Evolutionary conservation across 106 monocot species (phyloP), one percentile per base, ranked within the genome.

Genomic region (Iris macrosiphon): DNA sequence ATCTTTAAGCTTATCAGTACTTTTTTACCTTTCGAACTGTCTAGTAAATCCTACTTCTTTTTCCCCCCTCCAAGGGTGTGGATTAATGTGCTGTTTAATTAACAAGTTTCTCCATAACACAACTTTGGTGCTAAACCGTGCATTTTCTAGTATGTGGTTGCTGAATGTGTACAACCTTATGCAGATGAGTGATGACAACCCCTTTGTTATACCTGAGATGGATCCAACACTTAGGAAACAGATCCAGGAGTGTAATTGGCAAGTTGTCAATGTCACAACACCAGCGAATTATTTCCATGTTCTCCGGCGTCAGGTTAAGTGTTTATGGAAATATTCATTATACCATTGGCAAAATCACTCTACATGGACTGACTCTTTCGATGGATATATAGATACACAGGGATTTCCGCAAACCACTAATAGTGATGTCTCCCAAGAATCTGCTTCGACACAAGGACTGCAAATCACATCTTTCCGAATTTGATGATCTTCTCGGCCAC

Each of bases 231-330:
- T 84, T 7, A 23, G 88, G 57, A 93, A 81, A 47, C 93, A 93
- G 66, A 93, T 93, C 38, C 93, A 93, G 64, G 72, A 83, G 34
- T 84, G 93, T 72, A 93, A 93, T 69, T 93, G 93, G 93, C 93
- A 93, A 64, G 65, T 93, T 41, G 88, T 88, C 4, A 93, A 93
- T 68, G 75, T 75, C 13, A 93, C 93, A 38, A 93, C 93, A 27
- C 93, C 93, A 22, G 93, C 93, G 46, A 93, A 93, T 45, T 93
- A 93, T 58, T 93, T 93, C 67, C 93, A 93, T 59, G 87, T 93
- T 57, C 52, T 93, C 38, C 71, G 88, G 2, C 87, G 88, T 0
- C 93, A 93, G 87, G 93, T 93, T 22, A 52, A 40, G n/a, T 32
- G 24, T 15, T 61, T 6, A 35, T 15, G 16, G n/a, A 50, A 30